These are phyloP conservation scores for Camellia sinensis DNA, from an alignment of 148 eudicot species.

Conservation along the genomic window DNA sequence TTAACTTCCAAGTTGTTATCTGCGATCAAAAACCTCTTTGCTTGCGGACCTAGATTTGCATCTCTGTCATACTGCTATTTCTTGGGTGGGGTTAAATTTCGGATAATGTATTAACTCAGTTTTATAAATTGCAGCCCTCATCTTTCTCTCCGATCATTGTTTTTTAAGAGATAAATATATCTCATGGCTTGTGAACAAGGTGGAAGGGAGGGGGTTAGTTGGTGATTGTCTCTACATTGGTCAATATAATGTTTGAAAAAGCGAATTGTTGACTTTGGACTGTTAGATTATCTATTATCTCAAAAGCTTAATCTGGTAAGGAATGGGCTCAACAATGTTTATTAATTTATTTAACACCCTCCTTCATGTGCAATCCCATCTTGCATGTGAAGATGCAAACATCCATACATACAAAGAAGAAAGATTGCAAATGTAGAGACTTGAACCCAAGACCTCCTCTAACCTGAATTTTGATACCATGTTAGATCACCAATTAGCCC, in stretches of 20 bases:
- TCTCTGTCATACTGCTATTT: not conserved
- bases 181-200: not conserved
- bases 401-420: too few relatives aligned
- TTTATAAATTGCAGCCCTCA: not conserved
- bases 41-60: not conserved
- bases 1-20: constrained; percentile 1
- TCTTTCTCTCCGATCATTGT: not conserved
- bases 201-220: not conserved
- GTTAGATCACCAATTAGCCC: too few relatives aligned
- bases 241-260: not conserved
- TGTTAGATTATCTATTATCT: not conserved
- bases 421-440: too few relatives aligned
- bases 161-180: not conserved
- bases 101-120: not conserved
- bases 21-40: not conserved
- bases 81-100: not conserved
- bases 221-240: not conserved
- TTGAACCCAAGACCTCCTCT: too few relatives aligned
- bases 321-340: too few relatives aligned
- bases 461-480: too few relatives aligned
- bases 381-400: too few relatives aligned
- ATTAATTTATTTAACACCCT: too few relatives aligned
- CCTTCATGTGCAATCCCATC: too few relatives aligned
- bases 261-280: not conserved
- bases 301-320: too few relatives aligned